Evolutionary conservation across 176 grass and related monocot species (phyloP).

Genomic region (Rhipidocladum racemiflorum): DNA sequence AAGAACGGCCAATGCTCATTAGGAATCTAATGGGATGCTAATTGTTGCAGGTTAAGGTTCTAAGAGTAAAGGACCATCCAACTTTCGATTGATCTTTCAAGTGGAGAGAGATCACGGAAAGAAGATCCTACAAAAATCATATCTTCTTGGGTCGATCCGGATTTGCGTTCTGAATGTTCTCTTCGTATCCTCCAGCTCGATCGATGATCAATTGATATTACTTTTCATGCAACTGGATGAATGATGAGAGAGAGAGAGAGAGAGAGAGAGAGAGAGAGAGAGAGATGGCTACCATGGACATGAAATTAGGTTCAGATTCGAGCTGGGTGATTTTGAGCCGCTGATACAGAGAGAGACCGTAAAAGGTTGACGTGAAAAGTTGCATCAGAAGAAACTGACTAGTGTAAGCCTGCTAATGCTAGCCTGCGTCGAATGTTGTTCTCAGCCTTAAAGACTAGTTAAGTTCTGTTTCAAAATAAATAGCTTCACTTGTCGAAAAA

Average conservation of each 20-base stretch:
- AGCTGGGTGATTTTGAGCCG: neutral
- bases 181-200: constrained; percentile 25
- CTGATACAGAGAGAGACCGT: neutral
- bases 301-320: constrained; percentile 25
- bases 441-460: neutral
- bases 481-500: too few relatives aligned
- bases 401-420: too few relatives aligned
- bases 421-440: neutral
- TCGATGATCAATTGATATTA: constrained; percentile 13
- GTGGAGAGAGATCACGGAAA: constrained; percentile 3
- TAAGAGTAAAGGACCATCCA: constrained; percentile 30
- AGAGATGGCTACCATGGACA: neutral
- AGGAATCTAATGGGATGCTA: constrained; percentile 58
- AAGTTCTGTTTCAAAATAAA: neutral
- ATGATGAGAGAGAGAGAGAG: neutral
- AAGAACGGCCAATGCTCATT: constrained; percentile 54
- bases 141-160: constrained; percentile 29
- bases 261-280: neutral
- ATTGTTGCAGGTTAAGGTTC: constrained; percentile 46
- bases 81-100: neutral
- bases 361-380: neutral
- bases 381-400: neutral
- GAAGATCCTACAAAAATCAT: constrained; percentile 17
- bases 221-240: constrained; percentile 12
- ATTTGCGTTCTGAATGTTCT: constrained; percentile 49